Base-by-base conservation (phyloP, 495 filamentous ascomycete genomes). In the Penicillium bialowiezense region DNA sequence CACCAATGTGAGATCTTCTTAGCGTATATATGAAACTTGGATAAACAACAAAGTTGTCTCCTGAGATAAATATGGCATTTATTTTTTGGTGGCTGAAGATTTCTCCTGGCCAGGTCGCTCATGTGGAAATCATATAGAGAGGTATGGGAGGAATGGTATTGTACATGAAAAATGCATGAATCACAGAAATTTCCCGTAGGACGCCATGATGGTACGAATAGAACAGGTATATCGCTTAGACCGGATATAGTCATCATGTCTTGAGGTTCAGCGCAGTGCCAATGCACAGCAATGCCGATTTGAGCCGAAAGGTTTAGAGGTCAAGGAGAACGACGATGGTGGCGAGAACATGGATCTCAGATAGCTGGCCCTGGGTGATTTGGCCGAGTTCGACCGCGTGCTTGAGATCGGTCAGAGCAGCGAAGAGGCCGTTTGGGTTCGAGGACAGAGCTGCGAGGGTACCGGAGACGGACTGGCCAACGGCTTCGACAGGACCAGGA, bases 341-440 rank as follows among this genome's bases (percentile, higher is more conserved):
- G 50, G 13, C n/a, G n/a, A 63, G 15, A 24, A 51, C 50, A 35
- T 56, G 56, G 7, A 60, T 12, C 41, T 42, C 43, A 23, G 50
- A 17, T 7, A 63, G 48, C 10, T 60, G 44, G 24, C 34, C 42
- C 7, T 41, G 37, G 28, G 51, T 52, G 32, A 63, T 49, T 13
- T 56, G 24, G 15, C 51, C 53, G 17, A 40, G 45, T 5, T 47
- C 24, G 34, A 55, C 43, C 13, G 51, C 42, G 35, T 34, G 50
- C 12, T 46, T 41, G 19, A 63, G 50, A 41, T 47, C 52, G 21
- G 14, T 39, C 10, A 63, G 56, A 26, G 60, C 54, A 13, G 44
- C 49, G 29, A 53, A 41, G 35, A 63, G 52, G 21, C 51, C 54
- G 14, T 35, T 46, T 2, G 54, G 54, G 54, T 63, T 39, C 23